Conservation (phyloP, 169 alveolate genomes). For the Blepharisma undulans region DNA sequence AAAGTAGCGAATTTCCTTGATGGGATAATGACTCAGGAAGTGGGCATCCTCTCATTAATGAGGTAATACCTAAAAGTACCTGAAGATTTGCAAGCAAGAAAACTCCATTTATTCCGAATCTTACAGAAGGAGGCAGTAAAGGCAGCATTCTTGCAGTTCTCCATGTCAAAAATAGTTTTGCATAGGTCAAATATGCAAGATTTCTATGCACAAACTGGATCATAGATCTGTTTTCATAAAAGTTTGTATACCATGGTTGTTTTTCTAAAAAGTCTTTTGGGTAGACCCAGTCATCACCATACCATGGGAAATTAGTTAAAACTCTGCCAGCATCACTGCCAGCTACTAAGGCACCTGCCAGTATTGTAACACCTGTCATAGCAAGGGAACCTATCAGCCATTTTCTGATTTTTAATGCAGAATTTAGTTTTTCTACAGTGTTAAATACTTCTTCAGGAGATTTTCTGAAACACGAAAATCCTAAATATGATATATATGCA, state of each 20-base stretch:
- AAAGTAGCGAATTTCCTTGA: neutral
- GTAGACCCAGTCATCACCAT: conserved; percentile 53
- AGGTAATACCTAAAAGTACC: neutral
- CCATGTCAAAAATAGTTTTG: neutral
- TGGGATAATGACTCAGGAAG: neutral
- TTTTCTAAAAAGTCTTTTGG: conserved; percentile 40
- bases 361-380: conserved; percentile 48
- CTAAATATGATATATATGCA: conserved; percentile 43
- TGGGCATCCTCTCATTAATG: conserved; percentile 8
- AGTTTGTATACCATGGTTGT: conserved; percentile 55
- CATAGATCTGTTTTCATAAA: conserved; percentile 69
- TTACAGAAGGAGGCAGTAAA: neutral
- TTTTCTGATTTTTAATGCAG: neutral
- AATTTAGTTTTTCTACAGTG: neutral
- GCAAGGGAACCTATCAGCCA: conserved; percentile 39
- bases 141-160: neutral
- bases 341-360: conserved; percentile 77
- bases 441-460: conserved; percentile 27
- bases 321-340: conserved; percentile 79
- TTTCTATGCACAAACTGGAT: conserved; percentile 76
- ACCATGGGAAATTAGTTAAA: conserved; percentile 70
- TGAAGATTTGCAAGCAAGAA: neutral
- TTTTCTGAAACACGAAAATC: conserved; percentile 39
- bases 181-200: conserved; percentile 53
- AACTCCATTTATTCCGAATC: neutral